phyloP scores from a whole-genome alignment of 225 moss, liverwort and hornwort genomes.

The Sphagnum contortum region DNA sequence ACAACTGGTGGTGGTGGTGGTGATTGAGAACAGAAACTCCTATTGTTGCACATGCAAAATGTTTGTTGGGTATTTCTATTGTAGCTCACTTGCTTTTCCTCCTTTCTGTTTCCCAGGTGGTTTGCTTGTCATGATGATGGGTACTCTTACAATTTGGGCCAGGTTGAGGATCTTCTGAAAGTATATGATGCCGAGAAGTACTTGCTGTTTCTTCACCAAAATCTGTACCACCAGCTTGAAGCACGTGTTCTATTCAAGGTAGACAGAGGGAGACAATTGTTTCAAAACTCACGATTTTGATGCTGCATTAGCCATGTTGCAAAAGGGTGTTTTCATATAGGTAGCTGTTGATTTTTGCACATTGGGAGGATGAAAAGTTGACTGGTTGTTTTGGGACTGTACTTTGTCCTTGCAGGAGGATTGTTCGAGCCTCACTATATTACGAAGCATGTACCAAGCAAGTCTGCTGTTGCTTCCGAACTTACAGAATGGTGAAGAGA shows the following conservation, averaged over 20 bases:
- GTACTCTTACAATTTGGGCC: neutral
- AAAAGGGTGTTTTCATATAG: too few relatives aligned
- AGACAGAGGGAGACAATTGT: too few relatives aligned
- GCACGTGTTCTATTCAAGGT: slow-evolving; percentile 35
- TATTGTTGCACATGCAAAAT: too few relatives aligned
- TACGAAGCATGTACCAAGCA: slow-evolving; percentile 44
- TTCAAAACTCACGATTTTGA: too few relatives aligned
- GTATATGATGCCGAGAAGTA: slow-evolving; percentile 27
- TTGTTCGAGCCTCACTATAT: slow-evolving; percentile 13
- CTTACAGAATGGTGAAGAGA: neutral
- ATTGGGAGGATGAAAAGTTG: neutral
- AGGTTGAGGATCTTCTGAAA: slow-evolving; percentile 21
- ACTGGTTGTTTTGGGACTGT: neutral
- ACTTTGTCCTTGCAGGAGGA: slow-evolving; percentile 19
- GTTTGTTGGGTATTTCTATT: too few relatives aligned
- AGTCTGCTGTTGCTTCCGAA: slow-evolving; percentile 22
- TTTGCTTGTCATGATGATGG: too few relatives aligned
- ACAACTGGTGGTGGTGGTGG: neutral
- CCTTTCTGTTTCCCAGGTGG: too few relatives aligned
- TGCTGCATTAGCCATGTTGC: too few relatives aligned
- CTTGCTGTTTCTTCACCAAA: slow-evolving; percentile 19
- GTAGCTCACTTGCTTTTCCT: too few relatives aligned
- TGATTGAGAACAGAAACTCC: too few relatives aligned
- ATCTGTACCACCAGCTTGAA: slow-evolving; percentile 10
- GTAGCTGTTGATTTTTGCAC: too few relatives aligned